Conservation (phyloP, 164 flowering plant genomes). For the Saururus chinensis region DNA sequence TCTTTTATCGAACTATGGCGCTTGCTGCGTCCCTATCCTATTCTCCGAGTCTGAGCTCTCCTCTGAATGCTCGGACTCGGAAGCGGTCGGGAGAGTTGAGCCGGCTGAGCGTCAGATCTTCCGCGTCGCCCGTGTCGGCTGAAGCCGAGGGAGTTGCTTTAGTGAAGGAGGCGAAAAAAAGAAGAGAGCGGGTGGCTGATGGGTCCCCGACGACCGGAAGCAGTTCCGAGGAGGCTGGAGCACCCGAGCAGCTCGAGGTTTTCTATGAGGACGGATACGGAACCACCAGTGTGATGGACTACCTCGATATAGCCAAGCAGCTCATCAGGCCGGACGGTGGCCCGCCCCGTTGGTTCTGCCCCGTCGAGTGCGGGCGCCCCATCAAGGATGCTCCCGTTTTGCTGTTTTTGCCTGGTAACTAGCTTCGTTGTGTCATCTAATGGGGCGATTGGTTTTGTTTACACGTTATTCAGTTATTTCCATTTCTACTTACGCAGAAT, state of each 20-base stretch:
- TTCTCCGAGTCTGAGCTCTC: background rate
- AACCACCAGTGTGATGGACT: conserved; percentile 50
- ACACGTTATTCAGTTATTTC: background rate
- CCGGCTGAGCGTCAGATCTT: no score
- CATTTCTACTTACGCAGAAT: background rate
- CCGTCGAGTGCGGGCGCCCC: conserved; percentile 36
- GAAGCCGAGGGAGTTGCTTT: background rate
- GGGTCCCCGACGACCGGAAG: background rate
- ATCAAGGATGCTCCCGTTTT: conserved; percentile 53
- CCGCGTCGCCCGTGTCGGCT: background rate
- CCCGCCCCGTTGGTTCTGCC: conserved; percentile 82
- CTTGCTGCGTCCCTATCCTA: background rate
- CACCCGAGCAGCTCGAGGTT: conserved; percentile 26
- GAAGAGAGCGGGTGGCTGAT: background rate
- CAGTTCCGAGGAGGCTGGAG: background rate
- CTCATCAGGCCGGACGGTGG: conserved; percentile 64
- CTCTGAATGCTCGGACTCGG: background rate
- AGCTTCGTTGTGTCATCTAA: no score
- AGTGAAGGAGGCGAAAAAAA: background rate
- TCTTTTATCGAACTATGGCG: background rate
- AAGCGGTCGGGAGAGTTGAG: background rate
- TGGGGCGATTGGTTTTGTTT: conserved; percentile 1
- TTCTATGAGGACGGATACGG: conserved; percentile 80
- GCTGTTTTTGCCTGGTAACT: conserved; percentile 77
- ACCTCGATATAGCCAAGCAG: conserved; percentile 40